Evolutionary conservation across 495 filamentous ascomycete genomes (phyloP), one percentile per base, ranked within the genome.

Genomic region (Astrothelium macrocarpum): DNA sequence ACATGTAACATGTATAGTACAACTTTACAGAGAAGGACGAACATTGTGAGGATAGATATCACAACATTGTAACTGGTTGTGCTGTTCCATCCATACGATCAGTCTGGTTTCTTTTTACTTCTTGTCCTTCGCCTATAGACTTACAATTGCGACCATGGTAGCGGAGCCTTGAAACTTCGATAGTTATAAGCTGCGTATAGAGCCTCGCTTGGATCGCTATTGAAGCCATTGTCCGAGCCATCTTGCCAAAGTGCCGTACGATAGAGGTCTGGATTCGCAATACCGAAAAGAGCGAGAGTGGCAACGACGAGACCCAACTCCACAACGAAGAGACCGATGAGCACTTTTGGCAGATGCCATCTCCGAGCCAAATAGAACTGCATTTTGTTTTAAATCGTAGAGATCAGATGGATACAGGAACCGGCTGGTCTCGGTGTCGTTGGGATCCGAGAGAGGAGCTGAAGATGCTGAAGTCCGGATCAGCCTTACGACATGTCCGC

Each of bases 81-180:
- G 70, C 91, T 96, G 74, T 34, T 20, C 11, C 23, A 43, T 14
- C 29, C 56, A 67, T 59, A 45, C 36, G 31, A 20, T 28, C 7
- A 36, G 23, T 36, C 42, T 32, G 28, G 39, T 59, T 4, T 62
- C 39, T 43, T 61, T 39, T 36, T 18, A 32, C 25, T 43, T 9
- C 42, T 34, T 9, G 16, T 53, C 62, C 39, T n/a, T 26, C 32
- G 49, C 61, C 66, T 14, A 62, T 43, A 60, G 56, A 82, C 88
- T 67, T 80, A 96, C 91, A 87, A 84, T 67, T 81, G 77, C 46
- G 87, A 89, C 91, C 91, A 96, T 25, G 94, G 85, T 68, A 92
- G 78, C 9, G 91, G 91, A 23, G 84, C 75, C 3, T 75, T 80
- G 39, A 86, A 80, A 1, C 86, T 77, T 62, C 79, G 76, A 70